Evolutionary conservation across 192 early-diverging fungal species (phyloP), one percentile per base, ranked within the genome.

Genomic region (Gryganskiella cystojenkinii): DNA sequence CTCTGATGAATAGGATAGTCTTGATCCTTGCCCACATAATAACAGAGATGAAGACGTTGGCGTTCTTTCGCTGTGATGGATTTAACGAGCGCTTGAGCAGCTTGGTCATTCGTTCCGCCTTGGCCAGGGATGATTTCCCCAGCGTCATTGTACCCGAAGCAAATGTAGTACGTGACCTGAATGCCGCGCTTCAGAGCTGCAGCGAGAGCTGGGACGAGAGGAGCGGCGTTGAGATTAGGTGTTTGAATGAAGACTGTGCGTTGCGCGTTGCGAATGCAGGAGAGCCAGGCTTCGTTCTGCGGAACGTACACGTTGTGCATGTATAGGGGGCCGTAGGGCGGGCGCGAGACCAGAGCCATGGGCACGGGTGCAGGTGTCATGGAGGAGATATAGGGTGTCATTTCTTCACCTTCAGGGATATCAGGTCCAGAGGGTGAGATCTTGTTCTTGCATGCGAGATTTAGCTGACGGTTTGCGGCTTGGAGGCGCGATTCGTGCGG

Each of bases 21-120:
- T 53, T 53, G 51, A 53, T 30, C 51, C 51, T 53, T 53, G 51
- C 51, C 51, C 22, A 53, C 51, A 30, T 27, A 53, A 24, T 30
- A 53, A 15, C 22, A 53, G 17, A 53, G 5, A 15, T 15, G 51
- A 9, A 53, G 28, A 13, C 37, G 37, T 15, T 53, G 51, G 9
- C 28, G 22, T 30, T 53, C 51, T 53, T 30, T 9, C 28, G 24
- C 51, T 9, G 37, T 40, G 24, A 53, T 24, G 22, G 22, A 24
- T 30, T 15, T 5, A 53, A 53, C 51, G 22, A 27, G 24, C 28
- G 5, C 51, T 15, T 53, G 22, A 8, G 28, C 51, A 24, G 28
- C 51, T 15, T 24, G 22, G 22, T 53, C 28, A 30, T 53, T 53
- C 51, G 51, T 53, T 8, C 51, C 51, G 51, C 51, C 51, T 53